These are phyloP conservation scores for Setomelanomma holmii DNA, from an alignment of 2,329 filamentous ascomycete genomes.

Conservation along the genomic window DNA sequence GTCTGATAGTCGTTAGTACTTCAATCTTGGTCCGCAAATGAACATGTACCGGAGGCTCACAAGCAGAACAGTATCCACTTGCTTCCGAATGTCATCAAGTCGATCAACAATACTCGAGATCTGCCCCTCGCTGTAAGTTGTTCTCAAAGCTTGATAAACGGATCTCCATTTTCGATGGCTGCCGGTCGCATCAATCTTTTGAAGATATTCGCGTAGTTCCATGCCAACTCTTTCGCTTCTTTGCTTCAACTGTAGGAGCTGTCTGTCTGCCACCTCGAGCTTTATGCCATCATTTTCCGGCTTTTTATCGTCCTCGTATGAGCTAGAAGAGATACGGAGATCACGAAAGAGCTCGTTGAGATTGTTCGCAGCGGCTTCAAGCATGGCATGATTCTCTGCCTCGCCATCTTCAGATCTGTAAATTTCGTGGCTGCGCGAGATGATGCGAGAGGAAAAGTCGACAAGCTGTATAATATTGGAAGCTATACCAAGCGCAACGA, in stretches of 20 bases:
- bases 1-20: neutral
- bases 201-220: neutral
- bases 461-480: slow-evolving; percentile 7
- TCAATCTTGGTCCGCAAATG: neutral
- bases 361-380: slow-evolving; percentile 1
- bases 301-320: too few relatives aligned
- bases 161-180: neutral
- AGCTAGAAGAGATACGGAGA: neutral
- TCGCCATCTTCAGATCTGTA: neutral
- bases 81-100: slow-evolving; percentile 4
- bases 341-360: neutral
- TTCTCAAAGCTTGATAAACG: slow-evolving; percentile 5
- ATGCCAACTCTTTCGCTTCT: too few relatives aligned
- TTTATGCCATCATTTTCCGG: too few relatives aligned
- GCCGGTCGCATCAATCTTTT: neutral
- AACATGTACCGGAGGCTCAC: slow-evolving; percentile 11
- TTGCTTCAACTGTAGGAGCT: too few relatives aligned
- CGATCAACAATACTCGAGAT: neutral
- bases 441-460: neutral
- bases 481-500: slow-evolving; percentile 2
- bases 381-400: neutral
- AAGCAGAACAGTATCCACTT: slow-evolving; percentile 15
- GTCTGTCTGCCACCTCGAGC: too few relatives aligned
- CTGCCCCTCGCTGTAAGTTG: neutral
- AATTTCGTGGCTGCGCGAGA: neutral